Evolutionary conservation across 106 monocot species (phyloP).

Genomic region (Dactylorhiza incarnata): DNA sequence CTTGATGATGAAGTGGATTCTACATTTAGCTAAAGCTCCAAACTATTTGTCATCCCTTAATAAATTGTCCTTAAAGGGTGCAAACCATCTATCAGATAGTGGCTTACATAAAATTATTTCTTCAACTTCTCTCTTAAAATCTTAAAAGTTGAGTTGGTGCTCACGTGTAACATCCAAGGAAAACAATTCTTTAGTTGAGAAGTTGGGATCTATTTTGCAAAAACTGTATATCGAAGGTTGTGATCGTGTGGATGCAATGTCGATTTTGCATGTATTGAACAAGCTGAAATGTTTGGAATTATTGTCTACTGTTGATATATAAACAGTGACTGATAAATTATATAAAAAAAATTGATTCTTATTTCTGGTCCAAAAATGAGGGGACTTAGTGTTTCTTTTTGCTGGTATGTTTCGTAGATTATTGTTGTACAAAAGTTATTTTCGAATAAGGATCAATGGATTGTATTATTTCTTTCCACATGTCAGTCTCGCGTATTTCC

Average conservation of each 20-base stretch:
- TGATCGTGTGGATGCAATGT: constrained; percentile 45
- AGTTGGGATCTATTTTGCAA: constrained; percentile 35
- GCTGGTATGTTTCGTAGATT: constrained; percentile 42
- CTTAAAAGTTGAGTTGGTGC: constrained; percentile 59
- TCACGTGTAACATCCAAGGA: constrained; percentile 66
- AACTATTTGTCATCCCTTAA: constrained; percentile 52
- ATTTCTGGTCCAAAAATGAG: constrained; percentile 40
- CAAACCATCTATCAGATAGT: constrained; percentile 64
- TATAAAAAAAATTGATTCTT: constrained; percentile 34
- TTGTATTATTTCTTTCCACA: background rate
- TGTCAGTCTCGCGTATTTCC: background rate
- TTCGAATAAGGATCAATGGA: background rate
- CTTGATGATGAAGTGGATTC: constrained; percentile 49
- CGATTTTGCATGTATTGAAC: constrained; percentile 55
- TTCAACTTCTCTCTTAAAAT: constrained; percentile 40
- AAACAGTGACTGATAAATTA: constrained; percentile 50
- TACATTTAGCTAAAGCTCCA: constrained; percentile 35
- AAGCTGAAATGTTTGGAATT: constrained; percentile 49
- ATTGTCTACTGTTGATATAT: constrained; percentile 49
- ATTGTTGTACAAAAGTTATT: background rate
- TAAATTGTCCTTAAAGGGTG: constrained; percentile 54
- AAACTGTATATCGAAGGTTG: constrained; percentile 74
- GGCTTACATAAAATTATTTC: constrained; percentile 49
- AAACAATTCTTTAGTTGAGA: constrained; percentile 31
- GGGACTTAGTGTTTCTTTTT: constrained; percentile 48